Conservation (phyloP, 192 early-diverging fungal genomes). For the Entomortierella beljakovae region DNA sequence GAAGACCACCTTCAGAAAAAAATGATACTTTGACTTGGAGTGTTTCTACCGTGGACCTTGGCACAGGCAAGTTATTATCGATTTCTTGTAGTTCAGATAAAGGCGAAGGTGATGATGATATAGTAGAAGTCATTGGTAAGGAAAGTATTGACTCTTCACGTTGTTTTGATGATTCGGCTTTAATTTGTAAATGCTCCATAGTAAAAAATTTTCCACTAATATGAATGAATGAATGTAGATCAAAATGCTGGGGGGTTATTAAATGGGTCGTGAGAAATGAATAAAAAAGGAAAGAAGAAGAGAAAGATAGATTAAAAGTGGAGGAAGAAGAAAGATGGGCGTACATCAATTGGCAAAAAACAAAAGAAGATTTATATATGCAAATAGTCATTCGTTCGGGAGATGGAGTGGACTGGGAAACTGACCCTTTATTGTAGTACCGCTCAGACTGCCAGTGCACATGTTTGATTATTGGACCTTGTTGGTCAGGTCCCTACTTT, state of each 20-base stretch:
- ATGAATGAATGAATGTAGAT: no score
- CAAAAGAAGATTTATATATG: background rate
- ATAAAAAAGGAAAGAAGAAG: background rate
- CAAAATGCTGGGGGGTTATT: background rate
- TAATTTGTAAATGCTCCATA: background rate
- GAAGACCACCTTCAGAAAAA: conserved; percentile 14
- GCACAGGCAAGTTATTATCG: background rate
- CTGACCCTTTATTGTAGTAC: no score
- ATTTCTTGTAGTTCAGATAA: background rate
- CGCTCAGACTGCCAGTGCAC: no score
- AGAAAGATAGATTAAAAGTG: background rate
- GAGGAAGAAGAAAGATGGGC: background rate
- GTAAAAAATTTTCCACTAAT: no score
- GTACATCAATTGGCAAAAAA: no score
- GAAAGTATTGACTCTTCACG: background rate
- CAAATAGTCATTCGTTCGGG: background rate
- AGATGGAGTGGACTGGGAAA: no score
- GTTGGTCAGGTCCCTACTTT: no score
- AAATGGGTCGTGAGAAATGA: no score
- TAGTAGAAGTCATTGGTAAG: background rate
- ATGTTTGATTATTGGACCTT: no score
- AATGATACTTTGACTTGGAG: conserved; percentile 3
- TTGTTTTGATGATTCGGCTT: background rate
- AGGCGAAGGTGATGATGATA: background rate
- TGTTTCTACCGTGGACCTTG: background rate